Percentiles rank a stretch among this genome's conserved stretches.
These are phyloP conservation scores for Hypericum androsaemum DNA, from an alignment of 345 rosid species.

Conservation along the genomic window DNA sequence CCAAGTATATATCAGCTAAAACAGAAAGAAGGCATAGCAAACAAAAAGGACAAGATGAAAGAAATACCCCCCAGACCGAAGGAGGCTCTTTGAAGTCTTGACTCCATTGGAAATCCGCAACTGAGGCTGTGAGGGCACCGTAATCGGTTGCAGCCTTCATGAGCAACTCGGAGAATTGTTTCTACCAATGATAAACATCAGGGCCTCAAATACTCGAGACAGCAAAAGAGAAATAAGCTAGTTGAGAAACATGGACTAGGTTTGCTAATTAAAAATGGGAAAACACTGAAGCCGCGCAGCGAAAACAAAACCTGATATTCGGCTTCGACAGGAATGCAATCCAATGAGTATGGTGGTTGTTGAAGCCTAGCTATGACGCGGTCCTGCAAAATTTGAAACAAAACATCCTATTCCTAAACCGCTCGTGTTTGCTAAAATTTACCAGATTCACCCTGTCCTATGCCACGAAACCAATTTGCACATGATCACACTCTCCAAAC, in stretches of 20 bases:
- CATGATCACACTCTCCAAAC: too few species aligned
- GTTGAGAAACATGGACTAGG: too few species aligned
- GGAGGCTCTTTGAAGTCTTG: conserved; percentile 97
- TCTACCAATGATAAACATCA: too few species aligned
- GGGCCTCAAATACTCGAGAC: too few species aligned
- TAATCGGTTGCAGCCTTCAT: conserved; percentile 98
- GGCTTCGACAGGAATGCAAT: conserved; percentile 99
- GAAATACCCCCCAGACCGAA: conserved; percentile 99
- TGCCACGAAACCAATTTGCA: too few species aligned
- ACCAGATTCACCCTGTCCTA: too few species aligned
- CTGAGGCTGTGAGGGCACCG: conserved; percentile 87
- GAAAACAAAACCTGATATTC: conserved; percentile 68
- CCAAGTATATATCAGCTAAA: too few species aligned
- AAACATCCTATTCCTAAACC: neutral
- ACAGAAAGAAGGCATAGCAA: neutral
- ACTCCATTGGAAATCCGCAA: conserved; percentile 91
- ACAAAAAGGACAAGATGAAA: too few species aligned
- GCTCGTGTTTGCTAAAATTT: too few species aligned
- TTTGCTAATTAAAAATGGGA: too few species aligned
- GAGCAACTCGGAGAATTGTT: conserved; percentile 92
- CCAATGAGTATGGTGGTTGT: conserved; percentile 86
- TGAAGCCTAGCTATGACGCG: conserved; percentile 96
- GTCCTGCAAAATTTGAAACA: conserved; percentile 41
- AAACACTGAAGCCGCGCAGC: too few species aligned
- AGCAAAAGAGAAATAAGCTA: too few species aligned